Evolutionary conservation across 495 filamentous ascomycete genomes (phyloP).

Genomic region (Parachaetomium inaequale): DNA sequence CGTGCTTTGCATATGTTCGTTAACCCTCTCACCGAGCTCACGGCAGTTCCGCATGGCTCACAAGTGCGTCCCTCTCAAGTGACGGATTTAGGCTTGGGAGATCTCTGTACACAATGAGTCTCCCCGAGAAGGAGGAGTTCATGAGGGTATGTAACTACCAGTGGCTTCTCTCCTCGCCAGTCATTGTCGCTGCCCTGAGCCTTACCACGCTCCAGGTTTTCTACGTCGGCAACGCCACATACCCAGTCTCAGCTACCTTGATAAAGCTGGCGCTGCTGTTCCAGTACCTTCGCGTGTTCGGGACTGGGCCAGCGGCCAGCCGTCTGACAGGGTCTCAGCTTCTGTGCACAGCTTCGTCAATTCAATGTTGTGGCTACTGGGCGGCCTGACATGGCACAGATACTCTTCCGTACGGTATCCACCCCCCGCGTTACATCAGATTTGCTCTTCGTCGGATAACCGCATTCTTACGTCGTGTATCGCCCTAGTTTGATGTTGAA

Average conservation of each 20-base stretch:
- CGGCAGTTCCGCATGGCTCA: neutral
- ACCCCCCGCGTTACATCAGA: too few relatives aligned
- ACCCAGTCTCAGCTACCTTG: slow-evolving; percentile 26
- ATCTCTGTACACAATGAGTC: neutral
- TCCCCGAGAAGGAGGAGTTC: neutral
- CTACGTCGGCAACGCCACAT: slow-evolving; percentile 25
- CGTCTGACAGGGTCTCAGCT: too few relatives aligned
- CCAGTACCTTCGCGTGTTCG: too few relatives aligned
- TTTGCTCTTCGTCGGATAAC: too few relatives aligned
- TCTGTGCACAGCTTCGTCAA: too few relatives aligned
- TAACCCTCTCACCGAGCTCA: neutral
- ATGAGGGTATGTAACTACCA: slow-evolving; percentile 1
- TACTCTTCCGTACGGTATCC: too few relatives aligned
- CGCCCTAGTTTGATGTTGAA: too few relatives aligned
- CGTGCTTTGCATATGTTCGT: slow-evolving; percentile 11
- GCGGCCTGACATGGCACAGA: too few relatives aligned
- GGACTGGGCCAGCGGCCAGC: too few relatives aligned
- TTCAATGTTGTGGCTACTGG: too few relatives aligned
- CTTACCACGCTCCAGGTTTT: slow-evolving; percentile 16
- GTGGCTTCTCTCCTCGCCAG: neutral
- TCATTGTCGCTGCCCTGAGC: slow-evolving; percentile 2
- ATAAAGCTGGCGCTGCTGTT: slow-evolving; percentile 34
- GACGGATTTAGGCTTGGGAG: neutral
- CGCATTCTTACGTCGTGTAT: too few relatives aligned
- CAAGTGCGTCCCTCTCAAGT: neutral